Conservation (phyloP, 1,284 basidiomycete species). For the Neonothopanus nambi region DNA sequence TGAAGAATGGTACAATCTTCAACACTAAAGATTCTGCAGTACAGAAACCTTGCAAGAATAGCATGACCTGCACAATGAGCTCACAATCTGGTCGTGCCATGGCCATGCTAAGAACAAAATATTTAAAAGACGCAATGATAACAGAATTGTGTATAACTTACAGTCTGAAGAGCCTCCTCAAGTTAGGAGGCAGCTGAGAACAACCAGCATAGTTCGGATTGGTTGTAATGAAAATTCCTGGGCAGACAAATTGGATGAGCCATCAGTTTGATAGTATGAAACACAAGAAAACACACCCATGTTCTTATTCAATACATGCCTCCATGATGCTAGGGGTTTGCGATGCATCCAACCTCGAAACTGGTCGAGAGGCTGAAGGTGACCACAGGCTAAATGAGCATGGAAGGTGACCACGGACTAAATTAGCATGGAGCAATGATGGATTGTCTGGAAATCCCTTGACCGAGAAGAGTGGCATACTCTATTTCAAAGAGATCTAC, state of each 20-base stretch:
- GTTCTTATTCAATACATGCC: conserved; percentile 36
- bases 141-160: conserved; percentile 38
- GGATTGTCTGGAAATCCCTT: no score
- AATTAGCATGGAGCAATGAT: no score
- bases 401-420: no score
- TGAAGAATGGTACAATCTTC: conserved; percentile 99
- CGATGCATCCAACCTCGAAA: conserved; percentile 22
- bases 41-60: conserved; percentile 99
- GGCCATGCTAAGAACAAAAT: conserved; percentile 76
- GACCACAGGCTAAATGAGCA: conserved; percentile 27
- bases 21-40: conserved; percentile 95
- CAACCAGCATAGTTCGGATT: conserved; percentile 99
- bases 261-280: conserved; percentile 1
- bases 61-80: conserved; percentile 98
- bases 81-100: conserved; percentile 99
- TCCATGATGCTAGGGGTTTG: conserved; percentile 30
- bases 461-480: no score
- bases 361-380: conserved; percentile 14
- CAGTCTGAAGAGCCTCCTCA: conserved; percentile 95
- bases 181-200: conserved; percentile 94
- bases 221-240: conserved; percentile 95
- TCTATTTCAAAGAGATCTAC: no score
- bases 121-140: conserved; percentile 4
- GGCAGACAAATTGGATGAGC: conserved; percentile 13
- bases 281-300: conserved; percentile 60